Conservation (phyloP, 2,329 filamentous ascomycete genomes). For the Pyricularia sp. region DNA sequence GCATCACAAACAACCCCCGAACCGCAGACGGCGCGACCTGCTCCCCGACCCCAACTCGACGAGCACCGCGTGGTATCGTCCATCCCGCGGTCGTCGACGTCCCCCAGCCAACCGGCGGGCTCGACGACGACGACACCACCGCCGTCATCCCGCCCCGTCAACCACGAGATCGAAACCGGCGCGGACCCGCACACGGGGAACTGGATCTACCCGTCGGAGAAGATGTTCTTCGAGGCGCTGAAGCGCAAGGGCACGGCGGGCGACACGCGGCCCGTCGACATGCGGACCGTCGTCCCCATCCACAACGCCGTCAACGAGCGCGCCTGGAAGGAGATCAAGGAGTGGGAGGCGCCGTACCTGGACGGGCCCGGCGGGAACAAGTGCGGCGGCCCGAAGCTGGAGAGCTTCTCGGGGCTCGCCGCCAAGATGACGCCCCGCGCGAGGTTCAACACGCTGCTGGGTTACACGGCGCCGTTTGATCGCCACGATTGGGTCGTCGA, state of each 20-base stretch:
- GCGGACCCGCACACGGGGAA: conserved; percentile 60
- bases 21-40: conserved; percentile 6
- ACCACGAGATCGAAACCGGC: conserved; percentile 67
- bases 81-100: conserved; percentile 52
- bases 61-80: conserved; percentile 62
- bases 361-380: conserved; percentile 11
- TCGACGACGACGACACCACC: conserved; percentile 4
- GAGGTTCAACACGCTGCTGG: conserved; percentile 66
- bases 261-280: conserved; percentile 56
- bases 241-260: conserved; percentile 71
- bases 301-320: conserved; percentile 98
- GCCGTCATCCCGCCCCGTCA: conserved; percentile 31
- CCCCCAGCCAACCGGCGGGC: conserved; percentile 8
- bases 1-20: conserved; percentile 12
- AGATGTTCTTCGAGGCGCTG: conserved; percentile 97
- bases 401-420: conserved; percentile 68
- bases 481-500: conserved; percentile 96
- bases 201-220: conserved; percentile 94
- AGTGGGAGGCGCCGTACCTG: conserved; percentile 64
- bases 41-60: conserved; percentile 30
- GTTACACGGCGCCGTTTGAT: conserved; percentile 89
- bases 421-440: conserved; percentile 67
- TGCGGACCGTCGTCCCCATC: conserved; percentile 87
- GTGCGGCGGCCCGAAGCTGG: conserved; percentile 63
- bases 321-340: conserved; percentile 82